Conservation (phyloP, 73 alveolate species). For the Durusdinium trenchii region DNA sequence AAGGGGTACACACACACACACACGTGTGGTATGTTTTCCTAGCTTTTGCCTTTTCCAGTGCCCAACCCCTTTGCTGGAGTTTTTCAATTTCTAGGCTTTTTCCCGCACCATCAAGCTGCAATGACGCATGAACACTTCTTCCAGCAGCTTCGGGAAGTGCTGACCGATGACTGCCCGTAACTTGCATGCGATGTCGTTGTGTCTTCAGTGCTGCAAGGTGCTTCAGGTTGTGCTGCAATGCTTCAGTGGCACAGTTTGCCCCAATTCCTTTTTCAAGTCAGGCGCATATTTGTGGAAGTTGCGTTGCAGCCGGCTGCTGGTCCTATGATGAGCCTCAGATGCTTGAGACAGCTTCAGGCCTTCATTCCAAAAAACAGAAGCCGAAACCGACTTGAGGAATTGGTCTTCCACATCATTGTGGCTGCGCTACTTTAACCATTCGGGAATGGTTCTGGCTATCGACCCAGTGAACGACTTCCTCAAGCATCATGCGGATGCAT, state of each 20-base stretch:
- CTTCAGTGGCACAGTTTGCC: too few species aligned
- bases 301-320: slow-evolving; percentile 84
- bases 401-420: slow-evolving; percentile 75
- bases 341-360: not conserved
- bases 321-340: slow-evolving; percentile 16
- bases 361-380: not conserved
- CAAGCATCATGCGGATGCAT: slow-evolving; percentile 23
- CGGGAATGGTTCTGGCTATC: slow-evolving; percentile 45
- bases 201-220: too few species aligned
- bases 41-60: not conserved
- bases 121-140: slow-evolving; percentile 74
- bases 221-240: too few species aligned
- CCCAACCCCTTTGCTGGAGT: not conserved
- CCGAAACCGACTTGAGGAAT: slow-evolving; percentile 22
- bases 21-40: not conserved
- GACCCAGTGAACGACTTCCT: slow-evolving; percentile 54
- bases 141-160: slow-evolving; percentile 77
- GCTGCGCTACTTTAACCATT: slow-evolving; percentile 80
- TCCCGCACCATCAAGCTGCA: slow-evolving; percentile 20
- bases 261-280: not conserved
- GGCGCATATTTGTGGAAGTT: slow-evolving; percentile 80
- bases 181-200: not conserved
- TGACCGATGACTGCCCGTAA: slow-evolving; percentile 80
- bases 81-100: slow-evolving; percentile 47
- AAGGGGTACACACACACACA: not conserved